Evolutionary conservation across 768 basidiomycete species (phyloP), one percentile per base, ranked within the genome.

Genomic region (Suillus hirtellus): DNA sequence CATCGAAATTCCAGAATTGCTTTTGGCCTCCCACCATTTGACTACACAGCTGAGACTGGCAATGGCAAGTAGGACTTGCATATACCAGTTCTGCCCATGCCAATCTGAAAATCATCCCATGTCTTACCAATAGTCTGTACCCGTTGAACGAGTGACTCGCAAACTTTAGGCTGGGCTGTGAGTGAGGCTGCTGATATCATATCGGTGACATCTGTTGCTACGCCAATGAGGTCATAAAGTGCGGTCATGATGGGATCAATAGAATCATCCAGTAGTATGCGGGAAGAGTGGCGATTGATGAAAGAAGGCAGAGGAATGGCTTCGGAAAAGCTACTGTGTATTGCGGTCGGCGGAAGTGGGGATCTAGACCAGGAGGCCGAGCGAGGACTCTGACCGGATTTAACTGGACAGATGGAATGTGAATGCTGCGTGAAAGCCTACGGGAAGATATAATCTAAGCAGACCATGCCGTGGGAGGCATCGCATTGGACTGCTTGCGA

Each of bases 61-160:
- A 27, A 27, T 2, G 27, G 27, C 27, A 27, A 27, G 27, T 27
- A 27, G 27, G 3, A 27, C 27, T 27, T 27, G 27, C 27, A 27
- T 27, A 27, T 27, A 27, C 27, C 27, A 99, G 64, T 92, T 94
- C 63, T 96, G 84, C 31, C 97, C 96, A 68, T 95, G 94, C 92
- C 96, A 97, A 74, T 98, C 95, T n/a, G 95, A 93, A 77, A 93
- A 58, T 96, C 94, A 68, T 98, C 96, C 97, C 97, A 99, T 6
- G 90, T 89, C 73, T 88, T 91, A 67, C 97, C 97, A 66, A 98
- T 92, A 64, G 83, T 84, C 76, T 97, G 95, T 0, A 98, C 90
- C 60, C 93, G 85, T 72, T 93, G 92, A 27, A 99, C 95, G 64
- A 96, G 85, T 64, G 89, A 82, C 68, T 91, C 89, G 75, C 94